These are phyloP conservation scores for Durusdinium trenchii DNA, from an alignment of 73 alveolate species.

Conservation along the genomic window DNA sequence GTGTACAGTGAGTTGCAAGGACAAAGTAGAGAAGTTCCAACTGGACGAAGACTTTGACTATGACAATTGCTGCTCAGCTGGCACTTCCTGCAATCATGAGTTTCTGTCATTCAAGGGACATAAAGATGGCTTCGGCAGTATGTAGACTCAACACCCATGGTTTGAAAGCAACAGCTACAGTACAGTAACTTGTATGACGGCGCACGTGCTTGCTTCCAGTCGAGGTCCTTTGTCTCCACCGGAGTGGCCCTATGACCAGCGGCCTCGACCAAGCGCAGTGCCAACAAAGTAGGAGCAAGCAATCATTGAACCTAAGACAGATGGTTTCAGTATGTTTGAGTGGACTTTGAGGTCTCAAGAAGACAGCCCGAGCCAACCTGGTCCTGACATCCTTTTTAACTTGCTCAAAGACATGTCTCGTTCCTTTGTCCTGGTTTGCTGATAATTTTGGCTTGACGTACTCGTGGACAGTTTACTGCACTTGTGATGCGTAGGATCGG, in stretches of 20 bases:
- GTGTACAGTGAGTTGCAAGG: not conserved
- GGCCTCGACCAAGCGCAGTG: conserved; percentile 44
- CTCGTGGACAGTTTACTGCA: too few species aligned
- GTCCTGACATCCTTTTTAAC: too few species aligned
- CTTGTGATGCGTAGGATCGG: too few species aligned
- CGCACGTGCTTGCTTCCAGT: too few species aligned
- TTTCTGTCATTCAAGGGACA: not conserved
- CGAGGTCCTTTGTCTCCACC: conserved; percentile 73
- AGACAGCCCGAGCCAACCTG: too few species aligned
- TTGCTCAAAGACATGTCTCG: too few species aligned
- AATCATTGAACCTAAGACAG: not conserved
- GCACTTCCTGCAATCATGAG: not conserved
- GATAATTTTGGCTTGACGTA: too few species aligned
- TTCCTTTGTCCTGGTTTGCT: too few species aligned
- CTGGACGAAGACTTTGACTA: conserved; percentile 80
- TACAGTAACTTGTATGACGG: too few species aligned
- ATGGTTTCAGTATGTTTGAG: not conserved
- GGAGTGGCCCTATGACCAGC: conserved; percentile 73
- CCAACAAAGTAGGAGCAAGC: not conserved
- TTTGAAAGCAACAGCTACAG: too few species aligned
- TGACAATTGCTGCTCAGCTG: conserved; percentile 33
- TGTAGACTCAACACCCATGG: not conserved
- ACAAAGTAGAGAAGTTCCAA: conserved; percentile 57
- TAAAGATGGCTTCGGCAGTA: not conserved
- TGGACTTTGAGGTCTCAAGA: not conserved